Base-by-base conservation (phyloP, 2,329 filamentous ascomycete species). In the Cladosporium oxysporum region DNA sequence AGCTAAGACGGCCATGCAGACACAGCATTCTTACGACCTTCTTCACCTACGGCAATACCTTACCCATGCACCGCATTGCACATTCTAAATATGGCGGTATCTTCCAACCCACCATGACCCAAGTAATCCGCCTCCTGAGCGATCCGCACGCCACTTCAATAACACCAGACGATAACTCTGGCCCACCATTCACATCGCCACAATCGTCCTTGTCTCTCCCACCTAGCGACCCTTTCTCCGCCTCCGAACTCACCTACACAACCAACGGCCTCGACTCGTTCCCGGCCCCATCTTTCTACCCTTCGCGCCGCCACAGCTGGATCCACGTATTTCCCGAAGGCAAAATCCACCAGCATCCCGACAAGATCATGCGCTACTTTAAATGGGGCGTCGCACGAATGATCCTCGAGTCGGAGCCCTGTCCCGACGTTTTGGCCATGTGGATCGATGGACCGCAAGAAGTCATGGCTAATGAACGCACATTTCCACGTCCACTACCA, bases 261-360 rank as follows among this genome's bases (percentile, higher is more conserved):
- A 93, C 91, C 3, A 88, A 85, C 65, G 88, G 88, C 52, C 71
- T 73, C 18, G 91, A 94, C 78, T 80, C 78, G 44, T 91, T 92
- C 76, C 82, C 85, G 0, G 86, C 91, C 0, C 92, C 93, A 0
- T 89, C 92, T 1, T 85, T 88, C 58, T 93, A 91, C 76, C 78
- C 86, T 1, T 84, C 80, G 69, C 89, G 92, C 72, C 87, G 87
- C 55, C 85, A 91, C 77, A 87, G 88, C 53, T 99, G 95, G 95
- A 83, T 99, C 4, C 95, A 99, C 78, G 90, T 98, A 64, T 98
- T 98, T 78, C 95, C 95, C 14, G 95, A 99, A 79, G 95, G 93
- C 58, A 92, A 91, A 78, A 92, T 97, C 55, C 93, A 98, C 78
- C 95, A 99, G 80, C 89, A 92, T 70, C 86, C 90, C 1, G 82